phyloP scores from a whole-genome alignment of 345 rosid species.

The Gossypium stocksii region DNA sequence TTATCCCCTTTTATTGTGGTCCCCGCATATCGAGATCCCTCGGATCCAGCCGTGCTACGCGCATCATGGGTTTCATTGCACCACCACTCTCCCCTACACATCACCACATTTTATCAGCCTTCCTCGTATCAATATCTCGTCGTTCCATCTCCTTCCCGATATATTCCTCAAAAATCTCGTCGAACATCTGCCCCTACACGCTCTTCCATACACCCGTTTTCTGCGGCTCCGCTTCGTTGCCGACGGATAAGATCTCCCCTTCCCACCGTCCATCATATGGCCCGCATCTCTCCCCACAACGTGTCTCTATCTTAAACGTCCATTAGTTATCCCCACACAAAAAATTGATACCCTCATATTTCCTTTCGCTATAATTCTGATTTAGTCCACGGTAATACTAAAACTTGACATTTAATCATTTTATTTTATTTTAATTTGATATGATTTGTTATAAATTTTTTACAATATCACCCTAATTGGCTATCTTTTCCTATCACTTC shows the following conservation, averaged over 20 bases:
- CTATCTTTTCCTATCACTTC: no score
- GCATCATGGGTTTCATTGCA: no score
- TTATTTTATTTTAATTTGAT: neutral
- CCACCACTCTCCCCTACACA: no score
- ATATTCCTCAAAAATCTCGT: no score
- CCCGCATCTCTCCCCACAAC: neutral
- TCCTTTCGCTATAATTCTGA: neutral
- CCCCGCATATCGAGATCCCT: no score
- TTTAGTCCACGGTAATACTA: neutral
- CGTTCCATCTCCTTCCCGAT: no score
- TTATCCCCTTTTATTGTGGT: no score
- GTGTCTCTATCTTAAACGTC: conserved; percentile 31
- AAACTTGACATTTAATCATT: neutral
- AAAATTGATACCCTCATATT: neutral
- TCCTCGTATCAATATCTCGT: no score
- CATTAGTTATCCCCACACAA: conserved; percentile 31
- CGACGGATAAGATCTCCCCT: conserved; percentile 47
- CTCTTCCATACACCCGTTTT: conserved; percentile 17
- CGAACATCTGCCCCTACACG: neutral
- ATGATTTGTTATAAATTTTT: neutral
- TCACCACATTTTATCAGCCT: no score
- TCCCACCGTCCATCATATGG: conserved; percentile 26
- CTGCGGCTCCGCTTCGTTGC: conserved; percentile 46
- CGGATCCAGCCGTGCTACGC: no score
- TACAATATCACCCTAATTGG: no score